Percentiles rank a stretch among this genome's conserved stretches.
Evolutionary conservation across 2,329 filamentous ascomycete species (phyloP).

Genomic region (Trichoderma sp.): DNA sequence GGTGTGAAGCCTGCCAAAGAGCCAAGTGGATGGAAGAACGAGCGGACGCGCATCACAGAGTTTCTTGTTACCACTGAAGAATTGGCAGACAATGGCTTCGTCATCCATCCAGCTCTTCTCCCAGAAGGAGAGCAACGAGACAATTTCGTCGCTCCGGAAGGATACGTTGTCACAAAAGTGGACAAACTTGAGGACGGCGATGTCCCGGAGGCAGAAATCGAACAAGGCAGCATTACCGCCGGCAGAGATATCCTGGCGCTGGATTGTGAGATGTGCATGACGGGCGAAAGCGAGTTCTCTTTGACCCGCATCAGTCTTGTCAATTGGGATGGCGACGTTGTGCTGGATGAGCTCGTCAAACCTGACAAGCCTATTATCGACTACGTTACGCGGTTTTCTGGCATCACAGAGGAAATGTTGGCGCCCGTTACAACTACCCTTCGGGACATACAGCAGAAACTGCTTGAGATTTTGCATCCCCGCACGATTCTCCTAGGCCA

Average conservation of each 20-base stretch:
- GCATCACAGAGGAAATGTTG: constrained; percentile 87
- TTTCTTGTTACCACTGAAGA: constrained; percentile 75
- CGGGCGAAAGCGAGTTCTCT: constrained; percentile 75
- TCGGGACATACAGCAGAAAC: constrained; percentile 75
- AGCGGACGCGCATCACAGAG: constrained; percentile 79
- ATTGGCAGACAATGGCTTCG: constrained; percentile 80
- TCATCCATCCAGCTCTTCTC: constrained; percentile 79
- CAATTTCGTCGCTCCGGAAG: constrained; percentile 60
- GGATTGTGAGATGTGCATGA: constrained; percentile 98
- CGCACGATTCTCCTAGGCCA: constrained; percentile 78
- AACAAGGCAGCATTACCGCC: constrained; percentile 80
- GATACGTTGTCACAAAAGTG: constrained; percentile 83
- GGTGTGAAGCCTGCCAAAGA: constrained; percentile 64
- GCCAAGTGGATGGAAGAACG: constrained; percentile 69
- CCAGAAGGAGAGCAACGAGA: constrained; percentile 58
- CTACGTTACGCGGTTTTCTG: constrained; percentile 90
- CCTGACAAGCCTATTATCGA: constrained; percentile 85
- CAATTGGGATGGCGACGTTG: constrained; percentile 78
- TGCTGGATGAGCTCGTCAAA: constrained; percentile 91
- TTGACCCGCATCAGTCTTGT: constrained; percentile 88
- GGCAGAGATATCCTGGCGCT: constrained; percentile 79
- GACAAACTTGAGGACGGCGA: constrained; percentile 67
- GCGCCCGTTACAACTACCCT: constrained; percentile 82
- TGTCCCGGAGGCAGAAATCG: constrained; percentile 70
- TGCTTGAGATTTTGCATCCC: constrained; percentile 73